Evolutionary conservation across 2,329 filamentous ascomycete genomes (phyloP), one percentile per base, ranked within the genome.

Genomic region (Alternaria metachromatica): DNA sequence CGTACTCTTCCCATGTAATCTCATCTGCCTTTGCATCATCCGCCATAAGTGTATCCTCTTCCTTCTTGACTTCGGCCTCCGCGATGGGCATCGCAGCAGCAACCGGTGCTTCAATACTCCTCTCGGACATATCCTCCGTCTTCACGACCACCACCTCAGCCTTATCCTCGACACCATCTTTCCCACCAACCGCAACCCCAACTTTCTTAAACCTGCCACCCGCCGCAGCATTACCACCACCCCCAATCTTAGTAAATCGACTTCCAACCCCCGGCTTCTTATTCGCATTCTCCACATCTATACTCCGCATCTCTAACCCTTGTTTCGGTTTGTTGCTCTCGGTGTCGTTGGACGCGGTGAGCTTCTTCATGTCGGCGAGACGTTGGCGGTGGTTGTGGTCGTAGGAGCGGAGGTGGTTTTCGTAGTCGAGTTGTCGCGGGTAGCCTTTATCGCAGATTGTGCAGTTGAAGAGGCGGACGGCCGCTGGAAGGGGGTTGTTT

Each of bases 341-440:
- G 18, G 63, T 59, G 21, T 75, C 74, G 57, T 76, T 76, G 15
- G 63, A 63, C 20, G 75, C 76, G 5, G 74, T 78, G n/a, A 77
- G 60, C 65, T 92, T 89, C 81, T 93, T 93, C 92, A 95, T 94
- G 74, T 96, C 92, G 80, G 93, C 92, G 62, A 94, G 87, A 54
- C 92, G 91, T 78, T 82, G 71, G 48, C 70, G 71, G 81, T 99
- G 96, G 72, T 92, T 92, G 82, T 99, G 96, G 78, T 98, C 96
- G 81, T 98, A 98, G 74, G 92, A 96, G 67, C 90, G 90, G 60
- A 97, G 92, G 80, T 99, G 96, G 8, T 94, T 91, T 81, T 98
- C 95, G 80, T 96, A 97, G 79, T 98, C 95, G 77, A 96, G 95
- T 86, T 97, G 95, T 60, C 96, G 93, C 2, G 90, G 89, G 82